Percentiles rank a stretch among this genome's conserved stretches.
These are phyloP conservation scores for Myriangium duriaei DNA, from an alignment of 2,329 filamentous ascomycete genomes.

Conservation along the genomic window DNA sequence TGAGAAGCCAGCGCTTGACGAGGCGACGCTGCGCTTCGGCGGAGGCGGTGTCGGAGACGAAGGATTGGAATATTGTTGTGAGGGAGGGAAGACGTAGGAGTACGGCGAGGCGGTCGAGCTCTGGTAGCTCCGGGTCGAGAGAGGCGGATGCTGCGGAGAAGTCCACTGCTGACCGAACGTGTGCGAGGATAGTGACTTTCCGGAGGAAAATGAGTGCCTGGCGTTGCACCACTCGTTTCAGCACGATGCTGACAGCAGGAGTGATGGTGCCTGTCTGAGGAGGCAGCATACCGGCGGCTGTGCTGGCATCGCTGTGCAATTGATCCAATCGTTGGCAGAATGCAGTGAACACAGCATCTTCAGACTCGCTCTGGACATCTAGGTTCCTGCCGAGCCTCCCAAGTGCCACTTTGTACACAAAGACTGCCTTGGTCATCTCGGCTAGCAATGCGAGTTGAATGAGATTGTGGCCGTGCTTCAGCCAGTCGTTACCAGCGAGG, in stretches of 20 bases:
- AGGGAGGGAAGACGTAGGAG: conserved; percentile 65
- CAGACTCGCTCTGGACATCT: not conserved
- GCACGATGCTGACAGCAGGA: conserved; percentile 1
- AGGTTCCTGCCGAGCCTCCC: not conserved
- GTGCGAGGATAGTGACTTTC: conserved; percentile 70
- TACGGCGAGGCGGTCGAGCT: conserved; percentile 70
- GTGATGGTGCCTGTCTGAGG: not conserved
- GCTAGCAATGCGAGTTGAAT: conserved; percentile 43
- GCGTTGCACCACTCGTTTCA: conserved; percentile 45
- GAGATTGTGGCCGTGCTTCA: conserved; percentile 37
- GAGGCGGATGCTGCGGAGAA: conserved; percentile 54
- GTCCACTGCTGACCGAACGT: conserved; percentile 79
- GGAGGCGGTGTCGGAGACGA: conserved; percentile 30
- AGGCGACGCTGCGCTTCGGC: conserved; percentile 36
- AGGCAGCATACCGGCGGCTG: not conserved
- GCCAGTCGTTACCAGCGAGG: conserved; percentile 1
- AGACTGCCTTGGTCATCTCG: conserved; percentile 73
- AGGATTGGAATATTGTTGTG: conserved; percentile 59
- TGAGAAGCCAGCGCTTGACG: conserved; percentile 58
- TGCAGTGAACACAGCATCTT: conserved; percentile 6
- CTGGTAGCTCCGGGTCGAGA: conserved; percentile 27
- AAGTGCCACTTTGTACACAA: conserved; percentile 32
- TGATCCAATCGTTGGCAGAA: conserved; percentile 10
- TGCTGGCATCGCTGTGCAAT: conserved; percentile 11
- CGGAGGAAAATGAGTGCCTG: conserved; percentile 86